Conservation (phyloP, 1,284 basidiomycete species). For the Cutaneotrichosporon arboriforme region DNA sequence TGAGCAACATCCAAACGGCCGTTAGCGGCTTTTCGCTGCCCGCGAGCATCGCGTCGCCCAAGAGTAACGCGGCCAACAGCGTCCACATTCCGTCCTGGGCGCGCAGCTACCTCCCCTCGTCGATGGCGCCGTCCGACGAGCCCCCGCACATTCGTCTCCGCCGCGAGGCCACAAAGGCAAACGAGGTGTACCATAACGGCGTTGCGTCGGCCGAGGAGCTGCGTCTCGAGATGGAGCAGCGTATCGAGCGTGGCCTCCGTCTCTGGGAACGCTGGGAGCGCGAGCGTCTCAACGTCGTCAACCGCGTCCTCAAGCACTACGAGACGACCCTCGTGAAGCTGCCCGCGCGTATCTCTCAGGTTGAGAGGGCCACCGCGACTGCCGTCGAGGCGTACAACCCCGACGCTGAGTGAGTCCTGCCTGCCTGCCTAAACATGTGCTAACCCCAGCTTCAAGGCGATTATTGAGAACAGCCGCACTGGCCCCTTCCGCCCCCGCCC, state of each 20-base stretch:
- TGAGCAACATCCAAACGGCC: slow-evolving; percentile 17
- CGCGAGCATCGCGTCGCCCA: not conserved
- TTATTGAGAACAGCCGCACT: slow-evolving; percentile 83
- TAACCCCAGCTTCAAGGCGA: slow-evolving; percentile 31
- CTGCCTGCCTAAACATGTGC: not conserved
- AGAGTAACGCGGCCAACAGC: not conserved
- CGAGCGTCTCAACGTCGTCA: slow-evolving; percentile 72
- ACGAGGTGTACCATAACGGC: slow-evolving; percentile 66
- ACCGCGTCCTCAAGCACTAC: slow-evolving; percentile 77
- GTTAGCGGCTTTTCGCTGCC: slow-evolving; percentile 8
- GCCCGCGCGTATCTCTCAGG: slow-evolving; percentile 59
- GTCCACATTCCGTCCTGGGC: slow-evolving; percentile 20
- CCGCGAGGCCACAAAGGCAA: slow-evolving; percentile 69
- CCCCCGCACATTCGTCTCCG: slow-evolving; percentile 65
- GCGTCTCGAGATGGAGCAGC: slow-evolving; percentile 73
- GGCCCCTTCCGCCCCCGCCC: slow-evolving; percentile 78
- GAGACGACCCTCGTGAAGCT: slow-evolving; percentile 68
- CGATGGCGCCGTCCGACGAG: slow-evolving; percentile 49
- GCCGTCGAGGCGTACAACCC: slow-evolving; percentile 77
- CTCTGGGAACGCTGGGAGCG: slow-evolving; percentile 75
- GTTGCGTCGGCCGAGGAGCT: slow-evolving; percentile 64
- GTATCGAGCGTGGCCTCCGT: slow-evolving; percentile 73
- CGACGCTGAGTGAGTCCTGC: slow-evolving; percentile 62
- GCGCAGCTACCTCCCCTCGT: slow-evolving; percentile 35
- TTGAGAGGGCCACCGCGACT: slow-evolving; percentile 64